A percentile compares a stretch with the other conserved stretches of the same genome.
phyloP scores from a whole-genome alignment of 768 basidiomycete genomes.

The Trametes villosa region DNA sequence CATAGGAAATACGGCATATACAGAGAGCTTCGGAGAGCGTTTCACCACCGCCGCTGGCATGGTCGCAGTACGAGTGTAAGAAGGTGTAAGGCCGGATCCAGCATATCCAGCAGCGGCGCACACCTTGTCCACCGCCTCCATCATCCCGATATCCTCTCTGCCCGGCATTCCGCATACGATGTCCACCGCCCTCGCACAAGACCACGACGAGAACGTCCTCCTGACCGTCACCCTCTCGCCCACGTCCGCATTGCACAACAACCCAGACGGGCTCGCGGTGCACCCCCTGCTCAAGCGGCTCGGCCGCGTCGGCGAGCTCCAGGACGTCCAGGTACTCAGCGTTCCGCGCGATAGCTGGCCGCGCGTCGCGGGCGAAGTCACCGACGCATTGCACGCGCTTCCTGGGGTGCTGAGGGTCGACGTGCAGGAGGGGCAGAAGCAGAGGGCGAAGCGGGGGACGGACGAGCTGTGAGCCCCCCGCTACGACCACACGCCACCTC shows the following conservation, averaged over 20 bases:
- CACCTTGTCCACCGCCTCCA: conserved; percentile 2
- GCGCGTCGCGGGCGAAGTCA: conserved; percentile 35
- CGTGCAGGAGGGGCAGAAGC: conserved; percentile 39
- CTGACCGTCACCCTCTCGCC: conserved; percentile 47
- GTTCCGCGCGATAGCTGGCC: conserved; percentile 46
- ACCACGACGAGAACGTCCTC: conserved; percentile 47
- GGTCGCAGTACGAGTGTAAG: too few species aligned
- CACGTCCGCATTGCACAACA: conserved; percentile 36
- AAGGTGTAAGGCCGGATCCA: too few species aligned
- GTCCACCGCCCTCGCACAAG: conserved; percentile 31
- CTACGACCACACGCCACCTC: too few species aligned
- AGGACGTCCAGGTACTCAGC: conserved; percentile 51
- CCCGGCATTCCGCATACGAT: conserved; percentile 29
- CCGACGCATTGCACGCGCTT: conserved; percentile 34
- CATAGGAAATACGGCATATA: too few species aligned
- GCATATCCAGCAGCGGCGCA: too few species aligned
- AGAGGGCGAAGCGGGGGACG: conserved; percentile 41
- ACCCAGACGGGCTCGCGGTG: conserved; percentile 39
- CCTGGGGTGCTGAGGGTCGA: conserved; percentile 43
- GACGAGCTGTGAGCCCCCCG: conserved; percentile 34
- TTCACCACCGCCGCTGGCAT: too few species aligned
- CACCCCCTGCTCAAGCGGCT: conserved; percentile 44
- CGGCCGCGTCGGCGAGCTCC: conserved; percentile 46
- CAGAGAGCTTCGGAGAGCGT: too few species aligned
- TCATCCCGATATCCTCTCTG: neutral